Evolutionary conservation across 1,139 yeast genomes (phyloP), one percentile per base, ranked within the genome.

Genomic region (Candida freyschussii): DNA sequence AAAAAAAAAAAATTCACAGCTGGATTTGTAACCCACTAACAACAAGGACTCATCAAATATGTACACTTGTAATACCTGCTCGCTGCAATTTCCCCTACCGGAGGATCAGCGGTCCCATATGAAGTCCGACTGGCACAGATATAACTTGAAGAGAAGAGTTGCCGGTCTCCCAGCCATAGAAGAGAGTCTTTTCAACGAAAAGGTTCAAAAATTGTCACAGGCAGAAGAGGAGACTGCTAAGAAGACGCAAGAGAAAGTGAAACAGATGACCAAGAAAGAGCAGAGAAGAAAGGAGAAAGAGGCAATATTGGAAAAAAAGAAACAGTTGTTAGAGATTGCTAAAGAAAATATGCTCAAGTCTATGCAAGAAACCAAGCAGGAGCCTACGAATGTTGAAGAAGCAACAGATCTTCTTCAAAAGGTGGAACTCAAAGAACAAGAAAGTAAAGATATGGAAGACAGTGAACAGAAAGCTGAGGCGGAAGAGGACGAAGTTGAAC

Each of bases 51-150:
- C n/a, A 24, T 24, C 11, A 17, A 41, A 27, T 27, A 68, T 51
- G 69, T 77, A 77, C 62, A 87, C 96, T 5, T 91, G 98, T 59
- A 83, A 86, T 53, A 82, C 96, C 21, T 91, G 98, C 55, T 79
- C 77, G 8, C 69, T 89, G 40, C 75, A 75, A 39, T 91, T 91
- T 52, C 75, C 79, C 13, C 67, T 79, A 13, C 80, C 95, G 6
- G 87, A 80, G 37, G 69, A 76, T 43, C 98, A 91, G 62, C 69
- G 97, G 48, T 67, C 71, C 36, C 98, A 91, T 53, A 91, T 91
- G 97, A 86, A 85, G 52, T 66, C 83, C 4, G 93, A 81, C 40
- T 82, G 93, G 93, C 93, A 82, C 58, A 70, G 98, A 49, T 91
- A 91, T 58, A 91, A 91, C 55, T 68, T 91, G 52, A 91, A 91